Conservation (phyloP, 169 alveolate genomes). For the Theileria luwenshuni region DNA sequence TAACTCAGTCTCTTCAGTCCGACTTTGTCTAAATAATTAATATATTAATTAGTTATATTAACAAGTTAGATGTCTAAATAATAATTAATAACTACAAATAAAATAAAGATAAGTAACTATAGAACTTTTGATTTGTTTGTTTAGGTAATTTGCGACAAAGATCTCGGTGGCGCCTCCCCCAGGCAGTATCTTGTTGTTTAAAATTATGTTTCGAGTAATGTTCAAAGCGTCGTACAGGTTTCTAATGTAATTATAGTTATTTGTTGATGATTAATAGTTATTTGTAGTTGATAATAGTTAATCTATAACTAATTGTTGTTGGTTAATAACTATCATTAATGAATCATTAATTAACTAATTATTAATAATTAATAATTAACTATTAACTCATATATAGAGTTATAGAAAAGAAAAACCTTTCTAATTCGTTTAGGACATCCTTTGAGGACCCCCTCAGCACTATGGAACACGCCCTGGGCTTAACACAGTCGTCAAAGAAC, state of each 20-base stretch:
- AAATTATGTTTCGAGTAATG: conserved; percentile 95
- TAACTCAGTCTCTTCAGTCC: conserved; percentile 93
- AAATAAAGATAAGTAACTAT: too few species aligned
- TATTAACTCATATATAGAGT: too few species aligned
- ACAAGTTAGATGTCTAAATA: too few species aligned
- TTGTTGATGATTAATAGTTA: too few species aligned
- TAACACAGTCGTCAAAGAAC: conserved; percentile 85
- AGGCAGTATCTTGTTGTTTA: conserved; percentile 96
- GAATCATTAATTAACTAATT: neutral
- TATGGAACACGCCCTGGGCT: conserved; percentile 97
- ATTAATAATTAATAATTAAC: neutral
- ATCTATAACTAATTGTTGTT: too few species aligned
- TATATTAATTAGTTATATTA: neutral
- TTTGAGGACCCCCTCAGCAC: conserved; percentile 97
- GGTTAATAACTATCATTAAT: too few species aligned
- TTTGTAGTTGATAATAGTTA: too few species aligned
- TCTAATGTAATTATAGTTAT: too few species aligned
- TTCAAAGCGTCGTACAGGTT: conserved; percentile 97
- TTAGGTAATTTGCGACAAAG: conserved; percentile 92
- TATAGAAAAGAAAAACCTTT: too few species aligned
- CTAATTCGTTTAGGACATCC: conserved; percentile 98
- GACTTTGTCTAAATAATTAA: conserved; percentile 70
- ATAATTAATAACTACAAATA: too few species aligned
- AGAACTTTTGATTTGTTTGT: conserved; percentile 82
- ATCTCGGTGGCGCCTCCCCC: conserved; percentile 99